phyloP scores from a whole-genome alignment of 805 yeast genomes.

The Tetrapisispora arboricola region DNA sequence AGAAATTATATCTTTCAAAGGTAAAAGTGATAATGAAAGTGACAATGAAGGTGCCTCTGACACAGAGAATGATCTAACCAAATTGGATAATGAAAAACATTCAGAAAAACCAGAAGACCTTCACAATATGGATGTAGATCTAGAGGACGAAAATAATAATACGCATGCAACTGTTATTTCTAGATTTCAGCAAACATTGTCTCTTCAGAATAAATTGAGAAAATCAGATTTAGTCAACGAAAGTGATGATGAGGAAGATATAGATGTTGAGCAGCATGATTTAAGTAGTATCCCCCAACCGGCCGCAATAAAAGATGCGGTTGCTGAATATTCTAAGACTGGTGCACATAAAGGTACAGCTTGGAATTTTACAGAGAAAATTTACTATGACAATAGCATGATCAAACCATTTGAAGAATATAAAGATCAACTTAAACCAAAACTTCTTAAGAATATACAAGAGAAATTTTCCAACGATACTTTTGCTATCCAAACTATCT shows the following conservation, averaged over 20 bases:
- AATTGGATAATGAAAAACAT: not conserved
- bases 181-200: conserved; percentile 40
- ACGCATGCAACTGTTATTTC: conserved; percentile 44
- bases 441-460: conserved; percentile 26
- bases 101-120: conserved; percentile 3
- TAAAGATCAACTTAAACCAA: conserved; percentile 16
- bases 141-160: conserved; percentile 5
- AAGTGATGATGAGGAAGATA: conserved; percentile 21
- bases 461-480: conserved; percentile 19
- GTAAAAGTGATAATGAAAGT: conserved; percentile 7
- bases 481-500: conserved; percentile 27
- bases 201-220: conserved; percentile 20
- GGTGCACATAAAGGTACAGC: conserved; percentile 32
- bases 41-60: conserved; percentile 9
- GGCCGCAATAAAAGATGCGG: conserved; percentile 29
- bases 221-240: conserved; percentile 12
- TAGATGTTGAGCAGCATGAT: conserved; percentile 23
- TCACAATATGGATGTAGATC: conserved; percentile 5
- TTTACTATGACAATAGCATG: conserved; percentile 23
- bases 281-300: conserved; percentile 85
- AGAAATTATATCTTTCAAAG: too few relatives aligned
- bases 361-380: conserved; percentile 23
- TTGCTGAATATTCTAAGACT: conserved; percentile 26
- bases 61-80: conserved; percentile 6
- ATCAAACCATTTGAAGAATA: conserved; percentile 16